Percentiles rank a stretch among this genome's conserved stretches.
Conservation (phyloP, 371 early-diverging fungal species). For the Mortierella sp. region DNA sequence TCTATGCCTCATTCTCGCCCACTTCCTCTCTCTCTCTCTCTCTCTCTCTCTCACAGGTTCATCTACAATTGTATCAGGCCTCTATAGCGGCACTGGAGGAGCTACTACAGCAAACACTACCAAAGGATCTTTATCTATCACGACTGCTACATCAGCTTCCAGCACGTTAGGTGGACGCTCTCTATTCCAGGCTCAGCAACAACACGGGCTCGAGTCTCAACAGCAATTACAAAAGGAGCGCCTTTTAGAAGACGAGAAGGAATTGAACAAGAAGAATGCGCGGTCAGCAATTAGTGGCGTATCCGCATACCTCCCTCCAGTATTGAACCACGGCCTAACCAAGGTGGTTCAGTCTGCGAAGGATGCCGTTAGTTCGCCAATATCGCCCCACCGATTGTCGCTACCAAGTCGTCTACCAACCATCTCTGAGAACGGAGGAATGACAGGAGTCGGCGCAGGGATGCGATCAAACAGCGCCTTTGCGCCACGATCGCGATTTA, state of each 20-base stretch:
- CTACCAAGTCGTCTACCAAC: slow-evolving; percentile 17
- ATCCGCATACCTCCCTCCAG: slow-evolving; percentile 33
- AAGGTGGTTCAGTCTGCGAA: slow-evolving; percentile 47
- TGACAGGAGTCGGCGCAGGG: no score
- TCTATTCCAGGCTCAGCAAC: slow-evolving; percentile 19
- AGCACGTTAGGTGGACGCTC: slow-evolving; percentile 31
- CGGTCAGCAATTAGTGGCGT: slow-evolving; percentile 29
- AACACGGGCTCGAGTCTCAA: slow-evolving; percentile 14
- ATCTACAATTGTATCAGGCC: slow-evolving; percentile 8
- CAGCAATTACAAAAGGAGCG: slow-evolving; percentile 27
- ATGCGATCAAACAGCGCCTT: slow-evolving; percentile 34
- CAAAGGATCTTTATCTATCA: slow-evolving; percentile 14
- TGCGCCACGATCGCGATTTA: slow-evolving; percentile 24
- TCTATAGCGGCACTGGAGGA: slow-evolving; percentile 5
- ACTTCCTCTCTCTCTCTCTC: no score
- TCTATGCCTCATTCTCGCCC: slow-evolving; percentile 5
- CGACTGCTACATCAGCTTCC: slow-evolving; percentile 14
- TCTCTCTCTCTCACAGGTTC: slow-evolving; percentile 11
- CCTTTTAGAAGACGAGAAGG: slow-evolving; percentile 26
- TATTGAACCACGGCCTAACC: slow-evolving; percentile 27
- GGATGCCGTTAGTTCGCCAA: slow-evolving; percentile 23
- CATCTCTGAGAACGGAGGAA: slow-evolving; percentile 8
- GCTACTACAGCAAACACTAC: slow-evolving; percentile 3
- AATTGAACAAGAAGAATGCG: slow-evolving; percentile 43
- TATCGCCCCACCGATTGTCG: slow-evolving; percentile 19